Conservation (phyloP, 768 basidiomycete genomes). For the Mycena capillaripes region DNA sequence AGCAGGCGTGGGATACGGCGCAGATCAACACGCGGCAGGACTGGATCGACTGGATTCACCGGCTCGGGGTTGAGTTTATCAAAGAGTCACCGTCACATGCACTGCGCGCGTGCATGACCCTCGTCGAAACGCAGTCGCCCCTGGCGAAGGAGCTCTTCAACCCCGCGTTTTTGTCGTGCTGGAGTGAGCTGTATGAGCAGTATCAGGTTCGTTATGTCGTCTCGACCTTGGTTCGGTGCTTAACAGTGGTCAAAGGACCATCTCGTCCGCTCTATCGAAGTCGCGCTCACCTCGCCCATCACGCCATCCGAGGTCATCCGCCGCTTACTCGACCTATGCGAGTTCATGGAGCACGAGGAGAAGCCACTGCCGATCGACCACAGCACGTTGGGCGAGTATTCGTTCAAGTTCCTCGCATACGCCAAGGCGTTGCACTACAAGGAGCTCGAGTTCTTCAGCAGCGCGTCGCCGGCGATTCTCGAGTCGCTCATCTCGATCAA, state of each 20-base stretch:
- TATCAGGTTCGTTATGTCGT: constrained; percentile 80
- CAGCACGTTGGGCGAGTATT: constrained; percentile 93
- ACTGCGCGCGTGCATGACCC: constrained; percentile 92
- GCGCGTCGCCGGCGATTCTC: constrained; percentile 91
- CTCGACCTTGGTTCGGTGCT: neutral
- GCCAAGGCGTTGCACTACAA: constrained; percentile 99
- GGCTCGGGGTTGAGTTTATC: constrained; percentile 95
- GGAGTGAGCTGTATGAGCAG: constrained; percentile 95
- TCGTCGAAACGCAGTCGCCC: constrained; percentile 92
- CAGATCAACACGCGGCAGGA: constrained; percentile 85
- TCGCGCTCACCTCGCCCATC: constrained; percentile 81
- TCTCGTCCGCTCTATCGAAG: constrained; percentile 91
- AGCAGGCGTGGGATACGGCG: constrained; percentile 95
- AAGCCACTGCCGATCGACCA: constrained; percentile 95
- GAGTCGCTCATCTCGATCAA: constrained; percentile 97
- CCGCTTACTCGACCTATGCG: constrained; percentile 91
- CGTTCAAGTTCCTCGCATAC: constrained; percentile 93
- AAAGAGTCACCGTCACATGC: constrained; percentile 98
- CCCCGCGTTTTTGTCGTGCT: constrained; percentile 97
- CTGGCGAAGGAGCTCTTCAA: constrained; percentile 97
- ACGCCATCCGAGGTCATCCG: constrained; percentile 94
- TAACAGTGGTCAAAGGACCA: constrained; percentile 75
- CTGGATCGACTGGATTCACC: constrained; percentile 97
- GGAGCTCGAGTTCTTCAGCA: constrained; percentile 96
- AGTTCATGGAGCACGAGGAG: constrained; percentile 99